These are phyloP conservation scores for Phytophthora ohioensis DNA, from an alignment of 352 stramenopile genomes.

Conservation along the genomic window DNA sequence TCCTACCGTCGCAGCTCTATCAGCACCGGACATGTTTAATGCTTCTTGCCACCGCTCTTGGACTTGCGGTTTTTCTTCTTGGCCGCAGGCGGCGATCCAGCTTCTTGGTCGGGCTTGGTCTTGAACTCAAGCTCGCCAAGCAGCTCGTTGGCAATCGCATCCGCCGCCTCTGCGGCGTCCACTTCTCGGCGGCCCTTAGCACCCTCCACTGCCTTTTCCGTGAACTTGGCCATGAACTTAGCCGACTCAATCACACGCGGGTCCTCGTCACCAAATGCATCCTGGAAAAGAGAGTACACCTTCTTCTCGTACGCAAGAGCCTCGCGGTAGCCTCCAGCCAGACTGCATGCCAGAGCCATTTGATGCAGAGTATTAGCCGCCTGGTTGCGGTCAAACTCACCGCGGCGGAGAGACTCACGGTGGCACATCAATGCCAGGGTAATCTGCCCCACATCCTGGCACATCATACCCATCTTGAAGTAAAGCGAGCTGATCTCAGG, in stretches of 20 bases:
- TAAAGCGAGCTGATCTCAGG: slow-evolving; percentile 91
- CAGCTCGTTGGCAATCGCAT: slow-evolving; percentile 81
- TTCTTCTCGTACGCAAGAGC: slow-evolving; percentile 92
- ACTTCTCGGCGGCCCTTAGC: slow-evolving; percentile 84
- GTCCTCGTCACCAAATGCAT: slow-evolving; percentile 85
- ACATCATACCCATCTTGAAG: slow-evolving; percentile 96
- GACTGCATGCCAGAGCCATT: slow-evolving; percentile 84
- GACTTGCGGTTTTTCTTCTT: slow-evolving; percentile 82
- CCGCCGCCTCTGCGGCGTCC: slow-evolving; percentile 76
- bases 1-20: slow-evolving; percentile 1
- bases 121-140: slow-evolving; percentile 84
- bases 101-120: slow-evolving; percentile 35
- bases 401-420: slow-evolving; percentile 86
- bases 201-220: slow-evolving; percentile 87
- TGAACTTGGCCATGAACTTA: slow-evolving; percentile 90
- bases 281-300: slow-evolving; percentile 84
- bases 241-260: slow-evolving; percentile 80
- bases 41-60: slow-evolving; percentile 76
- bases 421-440: slow-evolving; percentile 90
- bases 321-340: slow-evolving; percentile 85
- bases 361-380: slow-evolving; percentile 89
- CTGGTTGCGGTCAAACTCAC: slow-evolving; percentile 89
- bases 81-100: slow-evolving; percentile 35
- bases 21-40: slow-evolving; percentile 41
- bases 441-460: slow-evolving; percentile 91